Base-by-base conservation (phyloP, 768 basidiomycete species). In the Cyathus striatus region DNA sequence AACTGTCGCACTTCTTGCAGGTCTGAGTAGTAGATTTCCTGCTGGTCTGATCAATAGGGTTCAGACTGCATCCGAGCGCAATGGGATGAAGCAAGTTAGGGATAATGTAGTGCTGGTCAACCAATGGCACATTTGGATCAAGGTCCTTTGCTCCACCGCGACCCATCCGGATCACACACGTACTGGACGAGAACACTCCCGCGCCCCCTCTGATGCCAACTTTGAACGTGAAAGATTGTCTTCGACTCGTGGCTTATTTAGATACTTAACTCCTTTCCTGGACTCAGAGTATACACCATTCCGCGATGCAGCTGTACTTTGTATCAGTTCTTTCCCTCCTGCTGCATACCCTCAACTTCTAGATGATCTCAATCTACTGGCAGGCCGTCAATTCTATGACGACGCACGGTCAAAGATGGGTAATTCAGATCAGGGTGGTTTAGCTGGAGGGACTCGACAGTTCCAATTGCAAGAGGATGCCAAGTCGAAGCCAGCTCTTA, bases 111-210 rank as follows among this genome's bases (percentile, higher is more conserved):
- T 58, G 13, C 57, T 79, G 16, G 70, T 89, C 23, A 79, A 82
- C 33, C 89, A 92, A 60, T 92, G 90, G 90, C 75, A 84, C 46
- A 64, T 81, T 17, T 91, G 90, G 90, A 72, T 90, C 41, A 87
- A 87, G 48, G 72, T 86, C 17, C 72, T 95, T n/a, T 92, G 87
- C 49, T 76, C 84, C n/a, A 90, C 89, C 2, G 82, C 88, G 3
- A 66, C 76, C 2, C 69, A 83, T 3, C 75, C 80, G 1, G 88
- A 90, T 35, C 59, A 68, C 5, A 65, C 70, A 27, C 75, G 81
- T 22, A 72, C 78, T 43, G 79, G 75, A 21, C 74, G 84, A 25
- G 85, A 87, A 40, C 86, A 88, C 52, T 68, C 73, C 13, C 76
- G 86, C 14, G 82, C 72, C 1, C 78, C 83, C 3, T 87, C 86